Conservation (phyloP, 805 yeast genomes). For the Saturnispora saitoi region DNA sequence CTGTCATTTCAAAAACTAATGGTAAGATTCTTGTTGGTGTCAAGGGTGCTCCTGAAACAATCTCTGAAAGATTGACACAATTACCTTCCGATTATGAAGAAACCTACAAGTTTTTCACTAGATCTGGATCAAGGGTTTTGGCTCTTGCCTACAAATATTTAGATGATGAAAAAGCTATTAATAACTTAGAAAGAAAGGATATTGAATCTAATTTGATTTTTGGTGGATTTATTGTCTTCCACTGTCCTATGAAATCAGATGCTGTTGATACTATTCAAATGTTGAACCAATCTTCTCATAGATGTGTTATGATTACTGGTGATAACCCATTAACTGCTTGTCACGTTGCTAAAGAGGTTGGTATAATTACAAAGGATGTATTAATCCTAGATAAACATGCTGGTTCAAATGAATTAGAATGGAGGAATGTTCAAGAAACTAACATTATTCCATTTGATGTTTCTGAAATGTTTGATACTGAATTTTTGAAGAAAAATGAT, state of each 20-base stretch:
- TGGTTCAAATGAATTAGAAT: constrained; percentile 51
- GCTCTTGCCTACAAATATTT: constrained; percentile 85
- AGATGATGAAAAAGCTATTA: constrained; percentile 38
- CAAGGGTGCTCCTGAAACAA: constrained; percentile 98
- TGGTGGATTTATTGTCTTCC: constrained; percentile 93
- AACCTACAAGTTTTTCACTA: constrained; percentile 79
- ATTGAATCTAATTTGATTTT: constrained; percentile 70
- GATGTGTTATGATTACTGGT: constrained; percentile 97
- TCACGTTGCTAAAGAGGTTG: constrained; percentile 92
- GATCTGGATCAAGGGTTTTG: constrained; percentile 92
- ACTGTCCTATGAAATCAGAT: constrained; percentile 91
- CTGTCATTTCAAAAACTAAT: constrained; percentile 63
- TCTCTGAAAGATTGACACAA: constrained; percentile 60
- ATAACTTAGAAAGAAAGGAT: constrained; percentile 59
- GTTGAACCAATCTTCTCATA: constrained; percentile 92
- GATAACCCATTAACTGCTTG: constrained; percentile 98
- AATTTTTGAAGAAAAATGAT: constrained; percentile 60
- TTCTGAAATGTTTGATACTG: constrained; percentile 43
- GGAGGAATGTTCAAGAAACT: constrained; percentile 81
- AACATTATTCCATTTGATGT: constrained; percentile 59
- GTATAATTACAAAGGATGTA: constrained; percentile 73
- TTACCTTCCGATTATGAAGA: constrained; percentile 79
- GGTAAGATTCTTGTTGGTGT: constrained; percentile 63
- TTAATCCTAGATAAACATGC: constrained; percentile 71
- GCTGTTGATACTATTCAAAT: constrained; percentile 84